Percentiles rank a stretch among this genome's conserved stretches.
phyloP scores from a whole-genome alignment of 148 eudicot genomes.

The Polygonum aviculare region DNA sequence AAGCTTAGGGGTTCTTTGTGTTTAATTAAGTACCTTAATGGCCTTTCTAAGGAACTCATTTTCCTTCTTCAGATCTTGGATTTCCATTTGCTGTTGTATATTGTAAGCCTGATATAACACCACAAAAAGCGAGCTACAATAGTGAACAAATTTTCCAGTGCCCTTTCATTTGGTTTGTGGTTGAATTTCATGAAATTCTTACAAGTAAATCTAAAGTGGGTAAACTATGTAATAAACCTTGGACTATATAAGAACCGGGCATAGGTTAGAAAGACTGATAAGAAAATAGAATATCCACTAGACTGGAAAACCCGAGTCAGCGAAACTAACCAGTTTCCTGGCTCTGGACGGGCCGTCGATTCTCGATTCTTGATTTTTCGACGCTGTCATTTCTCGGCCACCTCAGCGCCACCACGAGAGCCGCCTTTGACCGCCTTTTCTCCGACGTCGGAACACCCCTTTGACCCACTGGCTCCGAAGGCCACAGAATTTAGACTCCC shows the following conservation, averaged over 20 bases:
- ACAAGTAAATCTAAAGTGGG: too few relatives aligned
- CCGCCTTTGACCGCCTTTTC: not conserved
- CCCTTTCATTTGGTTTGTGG: too few relatives aligned
- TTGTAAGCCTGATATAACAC: too few relatives aligned
- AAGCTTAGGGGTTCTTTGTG: not conserved
- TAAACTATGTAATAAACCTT: too few relatives aligned
- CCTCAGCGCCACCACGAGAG: not conserved
- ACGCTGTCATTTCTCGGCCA: not conserved
- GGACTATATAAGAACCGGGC: too few relatives aligned
- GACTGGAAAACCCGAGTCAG: too few relatives aligned
- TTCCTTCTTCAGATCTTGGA: too few relatives aligned
- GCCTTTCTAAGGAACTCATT: not conserved
- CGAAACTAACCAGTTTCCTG: not conserved
- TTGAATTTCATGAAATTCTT: not conserved
- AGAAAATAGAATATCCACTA: too few relatives aligned
- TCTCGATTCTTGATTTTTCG: conserved; percentile 12
- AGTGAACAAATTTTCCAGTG: too few relatives aligned
- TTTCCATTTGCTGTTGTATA: too few relatives aligned
- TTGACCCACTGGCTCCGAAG: not conserved
- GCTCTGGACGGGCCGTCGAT: conserved; percentile 9
- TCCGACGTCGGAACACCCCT: not conserved
- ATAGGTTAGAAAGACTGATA: too few relatives aligned
- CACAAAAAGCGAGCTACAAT: too few relatives aligned
- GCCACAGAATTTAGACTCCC: not conserved
- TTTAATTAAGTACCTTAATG: not conserved